Percentiles rank a stretch among this genome's conserved stretches.
Conservation (phyloP, 768 basidiomycete species). For the Peribolospora baueri region DNA sequence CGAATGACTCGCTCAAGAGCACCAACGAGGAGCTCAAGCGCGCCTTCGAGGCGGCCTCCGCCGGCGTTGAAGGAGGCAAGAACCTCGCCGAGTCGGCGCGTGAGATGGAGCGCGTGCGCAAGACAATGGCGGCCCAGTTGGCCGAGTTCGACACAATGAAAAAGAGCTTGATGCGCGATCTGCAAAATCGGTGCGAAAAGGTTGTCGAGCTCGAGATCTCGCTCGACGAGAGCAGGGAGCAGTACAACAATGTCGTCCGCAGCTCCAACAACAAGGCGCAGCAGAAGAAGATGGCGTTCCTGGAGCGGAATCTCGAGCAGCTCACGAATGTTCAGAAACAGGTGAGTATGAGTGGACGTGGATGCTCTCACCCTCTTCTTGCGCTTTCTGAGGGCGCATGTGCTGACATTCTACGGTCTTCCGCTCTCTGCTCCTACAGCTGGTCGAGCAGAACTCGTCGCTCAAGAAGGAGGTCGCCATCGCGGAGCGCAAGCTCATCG, state of each 20-base stretch:
- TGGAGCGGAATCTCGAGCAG: conserved; percentile 89
- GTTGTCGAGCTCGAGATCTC: conserved; percentile 98
- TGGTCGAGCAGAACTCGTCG: conserved; percentile 91
- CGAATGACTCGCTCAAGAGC: conserved; percentile 77
- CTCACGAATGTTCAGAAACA: conserved; percentile 91
- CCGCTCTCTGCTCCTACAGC: conserved; percentile 25
- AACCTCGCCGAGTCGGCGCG: conserved; percentile 89
- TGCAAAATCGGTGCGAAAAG: conserved; percentile 99
- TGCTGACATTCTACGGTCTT: background rate
- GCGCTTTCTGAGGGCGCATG: background rate
- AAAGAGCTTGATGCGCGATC: conserved; percentile 92
- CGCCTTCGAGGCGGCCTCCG: conserved; percentile 86
- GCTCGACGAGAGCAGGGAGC: conserved; percentile 91
- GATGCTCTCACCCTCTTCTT: background rate
- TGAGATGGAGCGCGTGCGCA: conserved; percentile 86
- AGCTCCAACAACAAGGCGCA: conserved; percentile 97
- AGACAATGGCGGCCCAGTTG: conserved; percentile 90
- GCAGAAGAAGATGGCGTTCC: conserved; percentile 97
- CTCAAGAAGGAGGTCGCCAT: conserved; percentile 94
- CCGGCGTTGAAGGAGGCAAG: conserved; percentile 90
- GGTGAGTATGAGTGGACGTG: conserved; percentile 23
- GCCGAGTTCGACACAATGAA: conserved; percentile 97
- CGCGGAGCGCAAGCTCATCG: conserved; percentile 83
- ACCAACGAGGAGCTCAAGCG: conserved; percentile 99
- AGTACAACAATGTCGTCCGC: conserved; percentile 93